Percentiles rank a stretch among this genome's conserved stretches.
These are phyloP conservation scores for Globisporangium apiculatum DNA, from an alignment of 352 stramenopile genomes.

Conservation along the genomic window DNA sequence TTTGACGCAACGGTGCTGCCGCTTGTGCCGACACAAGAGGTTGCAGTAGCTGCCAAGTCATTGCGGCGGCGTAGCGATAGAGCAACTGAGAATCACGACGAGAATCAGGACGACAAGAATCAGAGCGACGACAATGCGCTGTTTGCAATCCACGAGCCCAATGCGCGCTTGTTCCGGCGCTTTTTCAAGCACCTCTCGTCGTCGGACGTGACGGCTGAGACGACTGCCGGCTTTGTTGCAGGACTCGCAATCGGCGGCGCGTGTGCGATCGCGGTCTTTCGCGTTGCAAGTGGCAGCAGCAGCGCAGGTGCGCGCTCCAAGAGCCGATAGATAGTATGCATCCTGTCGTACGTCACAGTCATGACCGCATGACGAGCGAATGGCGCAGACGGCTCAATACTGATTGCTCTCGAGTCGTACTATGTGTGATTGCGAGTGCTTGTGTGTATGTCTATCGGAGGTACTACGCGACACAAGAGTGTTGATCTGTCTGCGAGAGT, in stretches of 20 bases:
- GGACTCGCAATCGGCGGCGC: conserved; percentile 41
- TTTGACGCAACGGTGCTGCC: conserved; percentile 30
- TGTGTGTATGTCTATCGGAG: too few species aligned
- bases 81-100: too few species aligned
- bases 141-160: conserved; percentile 2
- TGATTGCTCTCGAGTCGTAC: too few species aligned
- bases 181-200: conserved; percentile 23
- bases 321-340: conserved; percentile 12
- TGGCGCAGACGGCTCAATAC: too few species aligned
- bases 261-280: conserved; percentile 53
- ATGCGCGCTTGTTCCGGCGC: conserved; percentile 2
- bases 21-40: not conserved
- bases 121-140: not conserved
- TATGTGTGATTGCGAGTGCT: too few species aligned
- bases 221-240: conserved; percentile 23
- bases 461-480: not conserved
- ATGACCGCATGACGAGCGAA: too few species aligned
- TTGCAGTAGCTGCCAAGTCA: conserved; percentile 7
- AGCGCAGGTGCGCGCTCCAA: conserved; percentile 12
- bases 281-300: conserved; percentile 27
- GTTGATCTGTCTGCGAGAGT: not conserved
- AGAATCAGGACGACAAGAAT: not conserved
- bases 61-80: conserved; percentile 16
- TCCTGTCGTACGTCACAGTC: too few species aligned
- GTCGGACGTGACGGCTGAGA: conserved; percentile 22